phyloP scores from a whole-genome alignment of 768 basidiomycete species.

The Scleroderma bovista region DNA sequence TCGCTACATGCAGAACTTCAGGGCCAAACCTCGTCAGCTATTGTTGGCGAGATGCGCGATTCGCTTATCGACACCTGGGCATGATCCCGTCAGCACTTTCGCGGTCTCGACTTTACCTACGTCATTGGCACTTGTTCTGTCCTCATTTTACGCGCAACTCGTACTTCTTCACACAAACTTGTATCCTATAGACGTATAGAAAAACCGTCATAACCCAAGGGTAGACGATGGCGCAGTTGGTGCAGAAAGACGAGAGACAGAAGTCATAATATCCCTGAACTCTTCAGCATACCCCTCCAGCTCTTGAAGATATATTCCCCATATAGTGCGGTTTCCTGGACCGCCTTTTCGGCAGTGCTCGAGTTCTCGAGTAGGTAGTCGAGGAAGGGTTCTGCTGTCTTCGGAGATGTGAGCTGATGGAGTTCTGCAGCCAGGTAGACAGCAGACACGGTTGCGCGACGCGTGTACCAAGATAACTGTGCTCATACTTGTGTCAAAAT shows the following conservation, averaged over 20 bases:
- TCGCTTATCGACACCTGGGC: constrained; percentile 92
- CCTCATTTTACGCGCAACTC: background rate
- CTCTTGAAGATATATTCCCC: constrained; percentile 59
- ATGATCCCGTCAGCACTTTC: constrained; percentile 29
- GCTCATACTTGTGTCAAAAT: background rate
- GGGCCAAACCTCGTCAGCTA: constrained; percentile 75
- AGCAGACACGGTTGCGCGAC: constrained; percentile 56
- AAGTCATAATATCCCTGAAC: constrained; percentile 46
- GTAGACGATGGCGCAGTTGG: background rate
- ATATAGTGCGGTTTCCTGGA: constrained; percentile 52
- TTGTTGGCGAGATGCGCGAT: constrained; percentile 90
- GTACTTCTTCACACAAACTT: constrained; percentile 9
- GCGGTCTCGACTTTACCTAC: constrained; percentile 6
- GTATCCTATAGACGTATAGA: constrained; percentile 15
- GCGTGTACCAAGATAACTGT: constrained; percentile 71
- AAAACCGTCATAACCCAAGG: constrained; percentile 7
- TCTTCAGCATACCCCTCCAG: constrained; percentile 68
- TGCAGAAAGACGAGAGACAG: background rate
- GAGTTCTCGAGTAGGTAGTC: constrained; percentile 55
- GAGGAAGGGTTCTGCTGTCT: constrained; percentile 61
- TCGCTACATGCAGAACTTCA: constrained; percentile 58
- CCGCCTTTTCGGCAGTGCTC: constrained; percentile 36
- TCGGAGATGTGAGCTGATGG: constrained; percentile 75
- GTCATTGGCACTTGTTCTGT: background rate
- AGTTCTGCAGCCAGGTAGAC: constrained; percentile 76